Percentiles rank a stretch among this genome's conserved stretches.
Evolutionary conservation across 116 monocot species (phyloP).

Genomic region (Papilionanthe hybrid): DNA sequence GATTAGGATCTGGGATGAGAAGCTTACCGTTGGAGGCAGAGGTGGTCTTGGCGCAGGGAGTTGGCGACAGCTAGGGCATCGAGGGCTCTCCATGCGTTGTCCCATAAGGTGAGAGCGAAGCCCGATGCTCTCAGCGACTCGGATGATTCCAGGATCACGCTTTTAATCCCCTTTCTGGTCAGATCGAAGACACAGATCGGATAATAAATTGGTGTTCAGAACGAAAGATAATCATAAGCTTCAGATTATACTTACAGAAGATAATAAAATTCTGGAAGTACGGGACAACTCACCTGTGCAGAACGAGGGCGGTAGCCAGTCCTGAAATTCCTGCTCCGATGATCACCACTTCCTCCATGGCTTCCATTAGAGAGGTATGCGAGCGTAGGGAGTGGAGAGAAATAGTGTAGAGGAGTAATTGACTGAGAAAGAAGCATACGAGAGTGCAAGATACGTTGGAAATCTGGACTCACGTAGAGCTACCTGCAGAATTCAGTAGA

Average conservation of each 20-base stretch:
- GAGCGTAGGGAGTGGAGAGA: not conserved
- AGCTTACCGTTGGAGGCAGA: conserved; percentile 21
- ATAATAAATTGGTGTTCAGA: not conserved
- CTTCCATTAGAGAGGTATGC: conserved; percentile 4
- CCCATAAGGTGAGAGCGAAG: conserved; percentile 36
- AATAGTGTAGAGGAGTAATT: not conserved
- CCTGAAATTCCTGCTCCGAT: conserved; percentile 39
- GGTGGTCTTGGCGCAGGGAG: conserved; percentile 20
- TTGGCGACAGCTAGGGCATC: conserved; percentile 51
- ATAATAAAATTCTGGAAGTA: not conserved
- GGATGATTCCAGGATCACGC: conserved; percentile 52
- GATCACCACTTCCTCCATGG: conserved; percentile 26
- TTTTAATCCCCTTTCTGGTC: conserved; percentile 39
- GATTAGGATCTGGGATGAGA: not conserved
- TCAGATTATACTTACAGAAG: not conserved
- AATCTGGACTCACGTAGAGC: too few relatives aligned
- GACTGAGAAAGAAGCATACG: not conserved
- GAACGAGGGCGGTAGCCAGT: conserved; percentile 32
- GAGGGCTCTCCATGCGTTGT: conserved; percentile 48
- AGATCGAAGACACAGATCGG: not conserved
- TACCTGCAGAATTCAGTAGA: too few relatives aligned
- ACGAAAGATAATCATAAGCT: not conserved
- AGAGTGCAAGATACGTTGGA: too few relatives aligned
- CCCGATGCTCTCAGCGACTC: conserved; percentile 40
- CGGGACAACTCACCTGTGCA: conserved; percentile 19